These are phyloP conservation scores for Lagenaria siceraria DNA, from an alignment of 306 rosid species.

Conservation along the genomic window DNA sequence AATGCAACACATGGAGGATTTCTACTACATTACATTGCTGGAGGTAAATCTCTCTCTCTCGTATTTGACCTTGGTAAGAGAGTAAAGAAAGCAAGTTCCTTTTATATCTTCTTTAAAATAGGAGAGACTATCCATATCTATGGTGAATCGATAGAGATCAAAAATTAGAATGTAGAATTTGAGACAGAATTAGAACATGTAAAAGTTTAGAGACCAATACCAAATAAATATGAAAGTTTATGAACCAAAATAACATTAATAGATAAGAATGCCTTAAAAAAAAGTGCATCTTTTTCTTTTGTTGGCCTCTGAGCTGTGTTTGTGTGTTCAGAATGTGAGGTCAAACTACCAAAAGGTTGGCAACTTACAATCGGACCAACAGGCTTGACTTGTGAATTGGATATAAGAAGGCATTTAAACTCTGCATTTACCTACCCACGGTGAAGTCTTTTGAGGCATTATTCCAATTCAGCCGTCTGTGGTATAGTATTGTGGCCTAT, in stretches of 20 bases:
- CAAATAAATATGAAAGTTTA: background rate
- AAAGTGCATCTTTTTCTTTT: background rate
- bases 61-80: background rate
- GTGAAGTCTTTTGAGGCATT: background rate
- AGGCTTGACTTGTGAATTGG: constrained; percentile 17
- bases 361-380: constrained; percentile 21
- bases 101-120: too few relatives aligned
- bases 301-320: background rate
- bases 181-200: background rate
- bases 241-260: background rate
- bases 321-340: constrained; percentile 44
- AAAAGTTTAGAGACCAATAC: background rate
- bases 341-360: constrained; percentile 58
- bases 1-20: constrained; percentile 99
- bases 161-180: too few relatives aligned
- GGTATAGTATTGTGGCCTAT: background rate
- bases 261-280: background rate
- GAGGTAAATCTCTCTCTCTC: constrained; percentile 38
- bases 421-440: background rate
- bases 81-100: background rate
- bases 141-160: background rate
- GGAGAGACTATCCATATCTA: background rate
- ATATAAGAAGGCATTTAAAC: background rate
- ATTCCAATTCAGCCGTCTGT: background rate
- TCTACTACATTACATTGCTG: constrained; percentile 72